Conservation (phyloP, 2,329 filamentous ascomycete species). For the Calonectria henricotiae region DNA sequence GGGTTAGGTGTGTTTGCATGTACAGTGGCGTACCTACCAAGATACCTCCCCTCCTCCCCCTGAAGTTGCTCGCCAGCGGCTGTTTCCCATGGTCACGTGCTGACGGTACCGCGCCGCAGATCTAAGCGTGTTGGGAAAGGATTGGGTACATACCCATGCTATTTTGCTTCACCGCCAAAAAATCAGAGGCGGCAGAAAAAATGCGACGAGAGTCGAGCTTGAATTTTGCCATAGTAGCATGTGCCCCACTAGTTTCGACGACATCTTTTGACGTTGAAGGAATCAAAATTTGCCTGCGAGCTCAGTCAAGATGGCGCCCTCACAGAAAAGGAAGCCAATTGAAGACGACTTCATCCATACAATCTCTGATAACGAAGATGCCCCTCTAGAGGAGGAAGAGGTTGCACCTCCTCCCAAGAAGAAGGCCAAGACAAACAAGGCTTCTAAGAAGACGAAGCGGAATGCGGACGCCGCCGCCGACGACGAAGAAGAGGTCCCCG, state of each 20-base stretch:
- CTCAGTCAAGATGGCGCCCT: constrained; percentile 62
- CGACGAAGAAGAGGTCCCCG: constrained; percentile 63
- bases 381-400: constrained; percentile 69
- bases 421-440: constrained; percentile 68
- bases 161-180: constrained; percentile 54
- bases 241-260: constrained; percentile 45
- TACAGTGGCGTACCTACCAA: constrained; percentile 42
- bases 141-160: constrained; percentile 15
- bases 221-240: constrained; percentile 35
- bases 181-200: constrained; percentile 56
- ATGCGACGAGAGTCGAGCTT: constrained; percentile 43
- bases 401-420: constrained; percentile 69
- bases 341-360: constrained; percentile 75
- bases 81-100: constrained; percentile 45
- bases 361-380: constrained; percentile 72
- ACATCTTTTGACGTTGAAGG: constrained; percentile 39
- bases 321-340: constrained; percentile 66
- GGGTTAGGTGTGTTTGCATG: constrained; percentile 37
- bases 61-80: constrained; percentile 35
- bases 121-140: neutral
- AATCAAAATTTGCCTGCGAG: constrained; percentile 25
- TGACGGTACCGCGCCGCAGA: neutral
- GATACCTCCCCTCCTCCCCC: constrained; percentile 36
- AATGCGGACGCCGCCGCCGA: constrained; percentile 56
- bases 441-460: constrained; percentile 53